Conservation (phyloP, 78 protist genomes). For the Isochrysis galbana region DNA sequence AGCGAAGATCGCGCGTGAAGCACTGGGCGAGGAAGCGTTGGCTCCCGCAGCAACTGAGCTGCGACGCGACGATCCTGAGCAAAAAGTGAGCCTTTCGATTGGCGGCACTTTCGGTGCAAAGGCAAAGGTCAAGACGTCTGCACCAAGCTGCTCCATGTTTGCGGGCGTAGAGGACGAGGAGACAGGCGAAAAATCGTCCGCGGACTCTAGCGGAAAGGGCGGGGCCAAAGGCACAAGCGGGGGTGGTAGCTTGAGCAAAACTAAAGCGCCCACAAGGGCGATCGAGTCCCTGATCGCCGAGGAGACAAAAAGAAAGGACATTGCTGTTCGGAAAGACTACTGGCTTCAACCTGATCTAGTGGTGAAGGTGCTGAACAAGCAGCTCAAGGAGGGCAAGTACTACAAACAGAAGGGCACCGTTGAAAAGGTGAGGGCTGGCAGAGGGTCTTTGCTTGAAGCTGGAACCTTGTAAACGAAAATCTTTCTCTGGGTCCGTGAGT, state of each 20-base stretch:
- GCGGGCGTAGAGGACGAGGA: too few relatives aligned
- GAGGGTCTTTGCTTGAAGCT: too few relatives aligned
- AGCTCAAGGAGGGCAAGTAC: conserved; percentile 36
- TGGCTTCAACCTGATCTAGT: not conserved
- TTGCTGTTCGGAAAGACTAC: not conserved
- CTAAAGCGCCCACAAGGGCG: not conserved
- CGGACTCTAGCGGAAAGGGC: not conserved
- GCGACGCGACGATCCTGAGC: not conserved
- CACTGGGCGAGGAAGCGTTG: not conserved
- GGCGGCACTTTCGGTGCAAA: not conserved
- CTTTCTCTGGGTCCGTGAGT: too few relatives aligned
- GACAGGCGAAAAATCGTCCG: too few relatives aligned
- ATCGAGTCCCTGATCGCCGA: not conserved
- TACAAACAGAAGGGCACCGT: conserved; percentile 62
- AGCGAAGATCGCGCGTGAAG: not conserved
- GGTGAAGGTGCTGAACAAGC: conserved; percentile 36
- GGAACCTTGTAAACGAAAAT: too few relatives aligned
- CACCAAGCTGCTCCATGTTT: too few relatives aligned
- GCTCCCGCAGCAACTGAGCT: not conserved
- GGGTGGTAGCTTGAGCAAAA: too few relatives aligned
- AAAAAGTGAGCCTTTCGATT: not conserved
- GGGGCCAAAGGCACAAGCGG: not conserved
- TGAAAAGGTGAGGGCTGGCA: not conserved
- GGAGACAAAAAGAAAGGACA: not conserved
- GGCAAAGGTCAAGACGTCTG: not conserved